A percentile compares a stretch with the other conserved stretches of the same genome.
Evolutionary conservation across 768 basidiomycete species (phyloP).

Genomic region (Coprinopsis sp.): DNA sequence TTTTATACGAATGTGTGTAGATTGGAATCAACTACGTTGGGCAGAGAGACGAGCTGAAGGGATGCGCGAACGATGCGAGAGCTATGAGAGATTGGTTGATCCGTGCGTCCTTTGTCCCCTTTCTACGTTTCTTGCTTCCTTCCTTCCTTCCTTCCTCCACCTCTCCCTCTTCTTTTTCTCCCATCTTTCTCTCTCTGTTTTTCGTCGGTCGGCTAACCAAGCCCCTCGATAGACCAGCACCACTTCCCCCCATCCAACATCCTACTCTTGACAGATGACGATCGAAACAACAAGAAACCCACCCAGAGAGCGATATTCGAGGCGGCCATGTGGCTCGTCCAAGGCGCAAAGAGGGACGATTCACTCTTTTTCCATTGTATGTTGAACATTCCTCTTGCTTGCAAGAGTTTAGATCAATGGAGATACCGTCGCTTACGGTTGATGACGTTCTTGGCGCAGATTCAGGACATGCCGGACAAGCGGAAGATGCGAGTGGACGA

Average conservation of each 20-base stretch:
- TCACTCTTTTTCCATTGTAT: conserved; percentile 75
- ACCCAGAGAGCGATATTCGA: conserved; percentile 44
- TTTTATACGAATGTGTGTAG: conserved; percentile 25
- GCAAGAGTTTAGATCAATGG: background rate
- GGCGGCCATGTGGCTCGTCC: conserved; percentile 58
- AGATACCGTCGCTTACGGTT: too few species aligned
- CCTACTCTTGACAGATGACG: conserved; percentile 64
- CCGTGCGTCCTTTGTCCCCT: conserved; percentile 30
- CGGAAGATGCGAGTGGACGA: conserved; percentile 69
- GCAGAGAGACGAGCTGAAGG: conserved; percentile 55
- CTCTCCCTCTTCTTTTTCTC: too few species aligned
- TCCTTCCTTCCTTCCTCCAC: background rate
- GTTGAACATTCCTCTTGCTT: conserved; percentile 11
- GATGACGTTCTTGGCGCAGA: conserved; percentile 39
- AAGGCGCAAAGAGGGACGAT: conserved; percentile 62
- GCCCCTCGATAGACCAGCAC: conserved; percentile 26
- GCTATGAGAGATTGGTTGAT: conserved; percentile 67
- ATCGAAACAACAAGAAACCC: conserved; percentile 37
- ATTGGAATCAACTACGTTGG: conserved; percentile 81
- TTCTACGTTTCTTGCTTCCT: background rate
- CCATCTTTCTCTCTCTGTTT: too few species aligned
- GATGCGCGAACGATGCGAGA: conserved; percentile 79
- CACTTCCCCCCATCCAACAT: conserved; percentile 59
- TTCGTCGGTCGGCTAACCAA: background rate
- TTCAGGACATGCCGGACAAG: conserved; percentile 95